Conservation (phyloP, 2,329 filamentous ascomycete genomes). For the Colletotrichum lentis region DNA sequence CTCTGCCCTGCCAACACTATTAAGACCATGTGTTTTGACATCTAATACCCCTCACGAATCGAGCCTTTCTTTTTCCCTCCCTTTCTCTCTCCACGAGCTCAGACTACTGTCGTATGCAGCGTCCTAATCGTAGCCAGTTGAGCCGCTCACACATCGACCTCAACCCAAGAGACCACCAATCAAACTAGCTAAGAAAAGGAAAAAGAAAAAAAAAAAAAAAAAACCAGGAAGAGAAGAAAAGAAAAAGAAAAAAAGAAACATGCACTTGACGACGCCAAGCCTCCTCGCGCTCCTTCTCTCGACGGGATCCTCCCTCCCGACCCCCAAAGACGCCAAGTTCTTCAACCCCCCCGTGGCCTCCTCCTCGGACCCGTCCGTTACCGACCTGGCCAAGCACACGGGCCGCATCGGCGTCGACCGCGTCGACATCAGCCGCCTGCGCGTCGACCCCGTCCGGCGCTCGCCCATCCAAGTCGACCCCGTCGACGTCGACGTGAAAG, state of each 20-base stretch:
- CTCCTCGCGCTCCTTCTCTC: neutral
- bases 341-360: neutral
- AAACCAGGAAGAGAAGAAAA: no score
- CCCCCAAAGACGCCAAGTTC: constrained; percentile 23
- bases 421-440: constrained; percentile 25
- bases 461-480: constrained; percentile 20
- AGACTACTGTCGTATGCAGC: neutral
- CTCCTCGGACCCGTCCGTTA: neutral
- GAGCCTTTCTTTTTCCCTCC: no score
- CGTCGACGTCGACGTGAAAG: constrained; percentile 10
- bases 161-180: neutral
- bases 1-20: neutral
- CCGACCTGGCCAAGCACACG: constrained; percentile 4
- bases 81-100: neutral
- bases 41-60: neutral
- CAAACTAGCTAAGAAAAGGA: no score
- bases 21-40: neutral
- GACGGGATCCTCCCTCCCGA: neutral
- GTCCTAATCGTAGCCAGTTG: neutral
- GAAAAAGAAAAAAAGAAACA: neutral
- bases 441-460: constrained; percentile 29
- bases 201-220: no score
- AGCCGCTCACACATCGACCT: neutral
- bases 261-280: neutral
- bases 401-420: constrained; percentile 31